phyloP scores from a whole-genome alignment of 176 grass and related monocot species.

The Carex littledalei region DNA sequence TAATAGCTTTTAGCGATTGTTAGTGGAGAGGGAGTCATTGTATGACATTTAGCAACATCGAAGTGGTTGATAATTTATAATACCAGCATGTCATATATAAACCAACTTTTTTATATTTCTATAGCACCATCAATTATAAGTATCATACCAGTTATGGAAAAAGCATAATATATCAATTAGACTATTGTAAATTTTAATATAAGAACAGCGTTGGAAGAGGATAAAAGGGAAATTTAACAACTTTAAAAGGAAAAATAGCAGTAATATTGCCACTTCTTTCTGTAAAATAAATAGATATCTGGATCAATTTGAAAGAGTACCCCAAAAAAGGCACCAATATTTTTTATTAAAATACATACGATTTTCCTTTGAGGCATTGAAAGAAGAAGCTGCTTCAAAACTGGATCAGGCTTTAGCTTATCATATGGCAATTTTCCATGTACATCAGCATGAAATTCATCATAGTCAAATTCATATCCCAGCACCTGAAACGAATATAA shows the following conservation, averaged over 20 bases:
- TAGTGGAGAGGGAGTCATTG: background rate
- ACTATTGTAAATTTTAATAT: background rate
- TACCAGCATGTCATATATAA: background rate
- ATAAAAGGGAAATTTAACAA: background rate
- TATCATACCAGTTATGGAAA: background rate
- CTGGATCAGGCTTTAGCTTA: conserved; percentile 64
- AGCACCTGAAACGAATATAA: conserved; percentile 24
- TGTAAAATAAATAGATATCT: background rate
- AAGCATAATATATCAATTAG: background rate
- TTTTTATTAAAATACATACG: conserved; percentile 20
- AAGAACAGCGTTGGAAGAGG: background rate
- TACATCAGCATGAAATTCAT: conserved; percentile 71
- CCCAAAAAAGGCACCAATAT: background rate
- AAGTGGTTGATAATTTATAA: background rate
- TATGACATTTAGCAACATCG: background rate
- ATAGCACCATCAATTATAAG: background rate
- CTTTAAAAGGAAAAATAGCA: background rate
- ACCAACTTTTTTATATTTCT: background rate
- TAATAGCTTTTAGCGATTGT: background rate
- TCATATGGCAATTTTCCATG: conserved; percentile 80
- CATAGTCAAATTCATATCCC: conserved; percentile 68
- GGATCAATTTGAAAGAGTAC: background rate
- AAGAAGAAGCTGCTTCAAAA: conserved; percentile 65
- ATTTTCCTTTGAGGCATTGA: conserved; percentile 85
- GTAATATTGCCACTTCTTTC: background rate